A percentile compares a stretch with the other conserved stretches of the same genome.
These are phyloP conservation scores for Hypocreales sp. DNA, from an alignment of 2,329 filamentous ascomycete genomes.

Conservation along the genomic window DNA sequence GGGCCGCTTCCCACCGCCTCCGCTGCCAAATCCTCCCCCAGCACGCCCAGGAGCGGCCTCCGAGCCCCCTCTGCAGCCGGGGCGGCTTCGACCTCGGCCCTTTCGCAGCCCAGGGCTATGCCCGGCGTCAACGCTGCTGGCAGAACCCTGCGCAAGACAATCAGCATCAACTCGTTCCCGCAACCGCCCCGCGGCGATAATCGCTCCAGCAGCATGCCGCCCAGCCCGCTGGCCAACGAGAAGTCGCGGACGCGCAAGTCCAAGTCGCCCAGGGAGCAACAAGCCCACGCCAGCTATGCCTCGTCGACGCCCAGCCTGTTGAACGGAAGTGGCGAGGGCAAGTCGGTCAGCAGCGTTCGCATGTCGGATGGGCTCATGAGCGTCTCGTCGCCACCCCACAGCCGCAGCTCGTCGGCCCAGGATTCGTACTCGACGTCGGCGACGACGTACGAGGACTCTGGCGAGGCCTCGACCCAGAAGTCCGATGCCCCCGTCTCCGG, in stretches of 20 bases:
- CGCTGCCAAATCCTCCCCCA: slow-evolving; percentile 23
- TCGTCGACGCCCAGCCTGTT: slow-evolving; percentile 53
- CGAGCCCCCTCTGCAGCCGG: slow-evolving; percentile 45
- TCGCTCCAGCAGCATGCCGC: slow-evolving; percentile 44
- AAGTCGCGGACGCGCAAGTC: slow-evolving; percentile 33
- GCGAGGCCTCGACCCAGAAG: slow-evolving; percentile 32
- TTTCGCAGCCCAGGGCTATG: slow-evolving; percentile 39
- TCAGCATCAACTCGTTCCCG: slow-evolving; percentile 89
- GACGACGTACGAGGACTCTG: slow-evolving; percentile 72
- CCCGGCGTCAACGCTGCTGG: slow-evolving; percentile 42
- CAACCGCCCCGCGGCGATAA: slow-evolving; percentile 62
- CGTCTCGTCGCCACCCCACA: slow-evolving; percentile 70
- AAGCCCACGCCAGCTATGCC: slow-evolving; percentile 32
- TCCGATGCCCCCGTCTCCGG: slow-evolving; percentile 14
- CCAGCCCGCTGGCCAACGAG: slow-evolving; percentile 41
- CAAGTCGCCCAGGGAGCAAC: slow-evolving; percentile 39
- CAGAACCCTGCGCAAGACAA: slow-evolving; percentile 66
- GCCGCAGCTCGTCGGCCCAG: slow-evolving; percentile 80
- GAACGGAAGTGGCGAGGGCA: slow-evolving; percentile 65
- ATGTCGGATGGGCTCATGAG: slow-evolving; percentile 64
- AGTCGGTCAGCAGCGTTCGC: slow-evolving; percentile 50
- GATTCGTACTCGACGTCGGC: slow-evolving; percentile 85
- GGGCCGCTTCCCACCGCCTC: slow-evolving; percentile 24
- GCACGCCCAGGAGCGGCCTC: slow-evolving; percentile 39
- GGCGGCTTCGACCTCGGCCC: slow-evolving; percentile 33